Evolutionary conservation across 345 rosid species (phyloP).

Genomic region (Anastatica hierochuntica): DNA sequence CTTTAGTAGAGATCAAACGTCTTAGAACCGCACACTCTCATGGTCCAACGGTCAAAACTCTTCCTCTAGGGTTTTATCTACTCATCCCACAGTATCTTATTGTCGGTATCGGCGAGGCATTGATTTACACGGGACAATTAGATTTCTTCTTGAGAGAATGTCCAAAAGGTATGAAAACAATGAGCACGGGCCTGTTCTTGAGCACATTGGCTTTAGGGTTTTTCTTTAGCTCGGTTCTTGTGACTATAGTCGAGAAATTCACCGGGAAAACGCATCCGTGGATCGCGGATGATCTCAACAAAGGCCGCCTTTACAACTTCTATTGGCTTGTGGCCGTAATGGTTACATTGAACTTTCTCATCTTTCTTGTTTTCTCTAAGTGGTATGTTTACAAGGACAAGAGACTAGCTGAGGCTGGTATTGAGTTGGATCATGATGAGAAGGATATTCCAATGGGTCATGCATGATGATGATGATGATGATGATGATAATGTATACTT

Average conservation of each 20-base stretch:
- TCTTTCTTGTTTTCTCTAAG: slow-evolving; percentile 51
- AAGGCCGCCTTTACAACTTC: slow-evolving; percentile 68
- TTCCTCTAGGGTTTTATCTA: slow-evolving; percentile 76
- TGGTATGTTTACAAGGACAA: slow-evolving; percentile 94
- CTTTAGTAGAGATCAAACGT: slow-evolving; percentile 64
- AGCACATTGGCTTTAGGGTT: slow-evolving; percentile 87
- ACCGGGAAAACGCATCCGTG: slow-evolving; percentile 49
- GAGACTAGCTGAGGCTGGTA: slow-evolving; percentile 59
- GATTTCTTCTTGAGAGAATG: slow-evolving; percentile 92
- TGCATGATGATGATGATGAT: slow-evolving; percentile 11
- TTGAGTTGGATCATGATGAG: slow-evolving; percentile 58
- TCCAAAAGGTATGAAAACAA: slow-evolving; percentile 97
- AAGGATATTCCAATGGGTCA: slow-evolving; percentile 34
- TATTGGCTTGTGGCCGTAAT: slow-evolving; percentile 78
- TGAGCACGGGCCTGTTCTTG: slow-evolving; percentile 84
- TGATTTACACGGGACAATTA: slow-evolving; percentile 74
- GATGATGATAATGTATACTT: too few species aligned
- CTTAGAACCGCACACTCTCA: slow-evolving; percentile 34
- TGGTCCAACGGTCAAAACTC: slow-evolving; percentile 29
- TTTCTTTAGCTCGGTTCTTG: slow-evolving; percentile 69
- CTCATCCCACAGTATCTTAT: slow-evolving; percentile 70
- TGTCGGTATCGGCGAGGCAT: slow-evolving; percentile 87
- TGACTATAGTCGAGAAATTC: slow-evolving; percentile 55
- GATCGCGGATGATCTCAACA: slow-evolving; percentile 77
- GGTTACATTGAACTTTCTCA: slow-evolving; percentile 46